phyloP scores from a whole-genome alignment of 768 basidiomycete genomes.

The Leccinum variicolor region DNA sequence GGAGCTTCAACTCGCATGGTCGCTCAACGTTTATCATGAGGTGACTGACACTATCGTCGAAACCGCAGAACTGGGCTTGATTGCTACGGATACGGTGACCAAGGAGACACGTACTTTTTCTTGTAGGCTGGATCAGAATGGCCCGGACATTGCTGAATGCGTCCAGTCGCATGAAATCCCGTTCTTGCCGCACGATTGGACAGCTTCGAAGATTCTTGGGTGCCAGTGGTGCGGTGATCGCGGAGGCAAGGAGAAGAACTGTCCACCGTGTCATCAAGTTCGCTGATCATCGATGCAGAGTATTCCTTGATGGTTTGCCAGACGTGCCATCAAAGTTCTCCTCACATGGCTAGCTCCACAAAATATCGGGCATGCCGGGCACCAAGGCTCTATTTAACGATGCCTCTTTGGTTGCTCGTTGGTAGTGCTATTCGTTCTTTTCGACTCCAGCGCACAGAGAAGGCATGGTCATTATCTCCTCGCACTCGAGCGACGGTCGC shows the following conservation, averaged over 20 bases:
- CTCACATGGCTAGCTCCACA: not conserved
- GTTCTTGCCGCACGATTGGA: not conserved
- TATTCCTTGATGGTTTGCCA: not conserved
- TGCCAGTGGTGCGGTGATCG: not conserved
- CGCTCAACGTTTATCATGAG: not conserved
- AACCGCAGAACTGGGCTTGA: too few relatives aligned
- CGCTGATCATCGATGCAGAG: constrained; percentile 1
- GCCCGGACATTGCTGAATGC: not conserved
- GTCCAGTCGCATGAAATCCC: not conserved
- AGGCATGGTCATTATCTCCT: not conserved
- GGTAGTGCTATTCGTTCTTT: not conserved
- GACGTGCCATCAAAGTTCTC: not conserved
- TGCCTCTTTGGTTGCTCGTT: not conserved
- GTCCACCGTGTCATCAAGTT: not conserved
- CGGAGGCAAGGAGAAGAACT: not conserved
- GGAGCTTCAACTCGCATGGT: not conserved
- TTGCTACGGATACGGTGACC: too few relatives aligned
- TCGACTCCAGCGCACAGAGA: not conserved
- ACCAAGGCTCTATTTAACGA: not conserved
- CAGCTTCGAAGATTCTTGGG: not conserved
- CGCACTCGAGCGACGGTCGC: not conserved
- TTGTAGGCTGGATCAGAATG: not conserved
- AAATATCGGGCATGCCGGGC: not conserved
- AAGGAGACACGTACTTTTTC: not conserved
- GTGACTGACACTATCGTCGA: not conserved